These are phyloP conservation scores for Candida coquimbonensis DNA, from an alignment of 805 yeast genomes.

Conservation along the genomic window DNA sequence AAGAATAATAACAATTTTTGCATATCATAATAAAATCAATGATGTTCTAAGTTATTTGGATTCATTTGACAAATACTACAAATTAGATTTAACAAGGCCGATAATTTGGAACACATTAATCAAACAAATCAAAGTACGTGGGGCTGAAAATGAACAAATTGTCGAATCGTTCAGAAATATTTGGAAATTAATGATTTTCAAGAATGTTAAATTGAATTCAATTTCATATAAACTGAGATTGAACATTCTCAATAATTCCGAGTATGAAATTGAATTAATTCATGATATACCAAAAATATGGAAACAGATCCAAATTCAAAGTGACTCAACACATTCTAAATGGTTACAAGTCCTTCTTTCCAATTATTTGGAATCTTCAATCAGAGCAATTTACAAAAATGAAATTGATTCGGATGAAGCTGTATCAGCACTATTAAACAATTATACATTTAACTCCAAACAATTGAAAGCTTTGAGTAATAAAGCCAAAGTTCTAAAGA, in stretches of 20 bases:
- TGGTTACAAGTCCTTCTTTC: constrained; percentile 11
- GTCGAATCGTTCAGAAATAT: constrained; percentile 7
- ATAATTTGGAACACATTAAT: constrained; percentile 16
- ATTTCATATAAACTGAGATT: constrained; percentile 10
- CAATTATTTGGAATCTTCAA: constrained; percentile 7
- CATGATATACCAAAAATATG: constrained; percentile 11
- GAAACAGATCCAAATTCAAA: constrained; percentile 2
- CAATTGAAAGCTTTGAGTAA: not conserved
- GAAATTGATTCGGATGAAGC: constrained; percentile 6
- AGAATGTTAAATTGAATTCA: constrained; percentile 7
- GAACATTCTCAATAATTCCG: constrained; percentile 4
- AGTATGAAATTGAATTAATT: constrained; percentile 5
- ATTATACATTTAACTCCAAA: not conserved
- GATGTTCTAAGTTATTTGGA: constrained; percentile 11
- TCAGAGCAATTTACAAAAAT: constrained; percentile 4
- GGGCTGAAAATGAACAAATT: not conserved
- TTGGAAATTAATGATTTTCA: constrained; percentile 13
- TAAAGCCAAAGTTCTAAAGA: not conserved
- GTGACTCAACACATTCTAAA: not conserved
- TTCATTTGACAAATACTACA: constrained; percentile 12
- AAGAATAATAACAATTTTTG: constrained; percentile 13
- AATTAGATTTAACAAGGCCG: constrained; percentile 1
- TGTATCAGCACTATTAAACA: constrained; percentile 2
- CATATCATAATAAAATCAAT: constrained; percentile 7
- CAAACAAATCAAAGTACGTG: constrained; percentile 5